Evolutionary conservation across 345 rosid species (phyloP).

Genomic region (Syzygium oleosum): DNA sequence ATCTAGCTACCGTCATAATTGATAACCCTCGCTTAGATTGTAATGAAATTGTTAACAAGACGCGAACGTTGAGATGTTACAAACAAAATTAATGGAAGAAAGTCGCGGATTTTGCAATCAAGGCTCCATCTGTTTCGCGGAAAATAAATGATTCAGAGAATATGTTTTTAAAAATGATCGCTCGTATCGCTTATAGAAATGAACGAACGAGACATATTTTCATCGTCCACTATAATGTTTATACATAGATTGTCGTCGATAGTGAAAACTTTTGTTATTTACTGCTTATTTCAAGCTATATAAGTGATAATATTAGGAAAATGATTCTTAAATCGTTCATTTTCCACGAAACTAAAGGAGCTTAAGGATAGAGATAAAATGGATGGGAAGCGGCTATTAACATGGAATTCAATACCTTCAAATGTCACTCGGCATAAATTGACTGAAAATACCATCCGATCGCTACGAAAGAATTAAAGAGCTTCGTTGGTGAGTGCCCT

Average conservation of each 20-base stretch:
- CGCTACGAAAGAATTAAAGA: too few relatives aligned
- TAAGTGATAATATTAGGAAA: not conserved
- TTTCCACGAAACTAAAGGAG: accelerated
- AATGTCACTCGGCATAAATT: not conserved
- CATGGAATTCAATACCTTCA: not conserved
- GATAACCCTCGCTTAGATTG: not conserved
- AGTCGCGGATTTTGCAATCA: not conserved
- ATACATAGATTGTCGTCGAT: not conserved
- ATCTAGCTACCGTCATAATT: not conserved
- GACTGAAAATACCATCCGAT: not conserved
- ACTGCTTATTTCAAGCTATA: not conserved
- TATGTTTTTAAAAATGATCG: accelerated
- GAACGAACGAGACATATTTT: accelerated
- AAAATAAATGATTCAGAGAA: not conserved
- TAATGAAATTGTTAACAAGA: not conserved
- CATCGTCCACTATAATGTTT: accelerated
- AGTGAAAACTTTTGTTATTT: accelerated
- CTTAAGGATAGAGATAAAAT: not conserved
- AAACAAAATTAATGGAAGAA: not conserved
- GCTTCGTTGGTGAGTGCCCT: too few relatives aligned
- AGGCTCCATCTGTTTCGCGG: accelerated
- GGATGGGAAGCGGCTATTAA: not conserved
- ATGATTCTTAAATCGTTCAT: not conserved
- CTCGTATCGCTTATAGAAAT: accelerated
- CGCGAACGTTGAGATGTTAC: not conserved